Conservation (phyloP, 768 basidiomycete species). For the Tubosaeta sp. region DNA sequence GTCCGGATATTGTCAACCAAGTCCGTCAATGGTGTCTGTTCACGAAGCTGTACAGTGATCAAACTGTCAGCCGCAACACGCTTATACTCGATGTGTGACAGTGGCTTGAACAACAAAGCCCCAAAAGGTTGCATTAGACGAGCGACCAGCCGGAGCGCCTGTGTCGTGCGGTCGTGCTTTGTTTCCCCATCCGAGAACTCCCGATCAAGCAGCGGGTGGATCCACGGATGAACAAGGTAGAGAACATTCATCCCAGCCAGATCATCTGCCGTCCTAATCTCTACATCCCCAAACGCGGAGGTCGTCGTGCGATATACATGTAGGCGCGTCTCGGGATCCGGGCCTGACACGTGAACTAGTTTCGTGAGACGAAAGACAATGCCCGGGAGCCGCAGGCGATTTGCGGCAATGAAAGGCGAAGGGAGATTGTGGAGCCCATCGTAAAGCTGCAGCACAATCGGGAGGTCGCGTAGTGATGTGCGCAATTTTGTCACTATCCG, state of each 20-base stretch:
- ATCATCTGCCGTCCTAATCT: background rate
- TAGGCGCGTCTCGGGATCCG: background rate
- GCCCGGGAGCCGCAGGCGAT: background rate
- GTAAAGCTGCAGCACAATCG: background rate
- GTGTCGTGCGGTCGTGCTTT: background rate
- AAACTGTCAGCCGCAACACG: background rate
- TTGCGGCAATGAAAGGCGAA: background rate
- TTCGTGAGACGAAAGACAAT: background rate
- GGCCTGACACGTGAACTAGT: background rate
- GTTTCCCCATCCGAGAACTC: background rate
- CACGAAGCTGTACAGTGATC: background rate
- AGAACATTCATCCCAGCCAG: background rate
- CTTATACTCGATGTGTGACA: background rate
- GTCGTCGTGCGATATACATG: constrained; percentile 6
- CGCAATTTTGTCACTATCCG: background rate
- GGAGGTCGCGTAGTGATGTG: background rate
- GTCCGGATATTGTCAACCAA: background rate
- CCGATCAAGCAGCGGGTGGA: background rate
- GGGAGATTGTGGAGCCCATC: background rate
- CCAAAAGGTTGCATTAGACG: background rate
- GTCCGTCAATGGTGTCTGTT: background rate
- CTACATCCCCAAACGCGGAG: constrained; percentile 2
- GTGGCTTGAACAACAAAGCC: background rate
- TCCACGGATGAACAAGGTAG: background rate
- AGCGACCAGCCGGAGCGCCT: background rate